These are phyloP conservation scores for Mycena latifolia DNA, from an alignment of 768 basidiomycete species.

Conservation along the genomic window DNA sequence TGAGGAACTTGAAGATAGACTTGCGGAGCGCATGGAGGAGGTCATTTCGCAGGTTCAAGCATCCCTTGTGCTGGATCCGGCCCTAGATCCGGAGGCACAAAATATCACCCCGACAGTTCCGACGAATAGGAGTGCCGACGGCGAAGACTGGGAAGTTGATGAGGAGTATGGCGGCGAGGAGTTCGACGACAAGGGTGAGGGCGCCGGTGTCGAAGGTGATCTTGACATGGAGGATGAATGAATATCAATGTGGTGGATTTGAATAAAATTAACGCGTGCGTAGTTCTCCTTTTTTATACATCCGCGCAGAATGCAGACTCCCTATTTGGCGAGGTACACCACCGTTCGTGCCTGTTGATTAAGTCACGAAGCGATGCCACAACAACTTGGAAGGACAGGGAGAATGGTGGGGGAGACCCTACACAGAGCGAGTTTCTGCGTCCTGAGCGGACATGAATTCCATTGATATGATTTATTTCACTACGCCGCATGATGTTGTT, in stretches of 20 bases:
- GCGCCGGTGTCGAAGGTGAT: conserved; percentile 77
- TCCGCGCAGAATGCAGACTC: no score
- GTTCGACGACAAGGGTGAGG: conserved; percentile 79
- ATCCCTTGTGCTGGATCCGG: conserved; percentile 46
- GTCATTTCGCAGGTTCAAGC: conserved; percentile 70
- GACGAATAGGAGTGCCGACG: background rate
- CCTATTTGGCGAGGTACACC: no score
- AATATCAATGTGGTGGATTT: background rate
- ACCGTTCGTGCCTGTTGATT: no score
- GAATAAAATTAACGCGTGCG: background rate
- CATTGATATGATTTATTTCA: no score
- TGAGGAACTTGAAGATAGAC: conserved; percentile 90
- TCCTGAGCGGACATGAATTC: no score
- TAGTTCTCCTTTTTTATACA: no score
- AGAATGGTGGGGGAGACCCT: no score
- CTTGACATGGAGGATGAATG: conserved; percentile 66
- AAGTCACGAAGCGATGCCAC: no score
- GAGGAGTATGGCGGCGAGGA: conserved; percentile 62
- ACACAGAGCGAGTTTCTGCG: no score
- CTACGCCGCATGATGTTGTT: no score
- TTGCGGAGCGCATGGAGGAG: conserved; percentile 76
- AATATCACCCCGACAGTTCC: background rate
- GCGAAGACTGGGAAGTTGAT: conserved; percentile 52
- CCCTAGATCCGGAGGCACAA: background rate
- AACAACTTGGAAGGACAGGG: no score